Evolutionary conservation across 2,329 filamentous ascomycete species (phyloP).

Genomic region (Chrysoporthe deuterocubensis): DNA sequence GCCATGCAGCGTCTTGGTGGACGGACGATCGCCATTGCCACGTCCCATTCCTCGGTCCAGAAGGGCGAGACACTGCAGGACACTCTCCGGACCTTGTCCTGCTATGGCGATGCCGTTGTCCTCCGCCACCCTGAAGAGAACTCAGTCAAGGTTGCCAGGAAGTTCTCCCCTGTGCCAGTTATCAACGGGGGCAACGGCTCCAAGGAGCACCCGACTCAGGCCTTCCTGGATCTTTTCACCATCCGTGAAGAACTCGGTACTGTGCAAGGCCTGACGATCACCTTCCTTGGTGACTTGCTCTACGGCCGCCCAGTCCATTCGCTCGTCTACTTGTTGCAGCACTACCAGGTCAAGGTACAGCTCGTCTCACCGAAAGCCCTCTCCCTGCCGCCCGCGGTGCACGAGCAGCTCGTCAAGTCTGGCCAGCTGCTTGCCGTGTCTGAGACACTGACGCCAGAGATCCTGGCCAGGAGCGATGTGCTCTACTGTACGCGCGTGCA

Average conservation of each 20-base stretch:
- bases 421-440: constrained; percentile 80
- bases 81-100: constrained; percentile 88
- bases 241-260: constrained; percentile 97
- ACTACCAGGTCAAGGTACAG: constrained; percentile 95
- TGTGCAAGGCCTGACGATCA: constrained; percentile 93
- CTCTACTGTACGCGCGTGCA: constrained; percentile 97
- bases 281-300: constrained; percentile 89
- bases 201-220: constrained; percentile 95
- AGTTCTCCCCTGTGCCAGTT: constrained; percentile 86
- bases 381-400: constrained; percentile 74
- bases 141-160: constrained; percentile 80
- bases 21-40: constrained; percentile 79
- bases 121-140: constrained; percentile 86
- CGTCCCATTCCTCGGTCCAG: constrained; percentile 82
- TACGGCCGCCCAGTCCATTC: constrained; percentile 97
- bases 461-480: constrained; percentile 84
- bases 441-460: constrained; percentile 80
- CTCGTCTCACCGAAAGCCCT: constrained; percentile 84
- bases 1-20: constrained; percentile 98
- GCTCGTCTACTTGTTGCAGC: constrained; percentile 87
- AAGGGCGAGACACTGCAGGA: constrained; percentile 96
- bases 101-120: constrained; percentile 95
- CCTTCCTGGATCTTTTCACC: constrained; percentile 96
- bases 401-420: constrained; percentile 70
- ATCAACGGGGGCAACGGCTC: constrained; percentile 98